phyloP scores from a whole-genome alignment of 1,284 basidiomycete genomes.

The Pyrrhoderma lamaoense region DNA sequence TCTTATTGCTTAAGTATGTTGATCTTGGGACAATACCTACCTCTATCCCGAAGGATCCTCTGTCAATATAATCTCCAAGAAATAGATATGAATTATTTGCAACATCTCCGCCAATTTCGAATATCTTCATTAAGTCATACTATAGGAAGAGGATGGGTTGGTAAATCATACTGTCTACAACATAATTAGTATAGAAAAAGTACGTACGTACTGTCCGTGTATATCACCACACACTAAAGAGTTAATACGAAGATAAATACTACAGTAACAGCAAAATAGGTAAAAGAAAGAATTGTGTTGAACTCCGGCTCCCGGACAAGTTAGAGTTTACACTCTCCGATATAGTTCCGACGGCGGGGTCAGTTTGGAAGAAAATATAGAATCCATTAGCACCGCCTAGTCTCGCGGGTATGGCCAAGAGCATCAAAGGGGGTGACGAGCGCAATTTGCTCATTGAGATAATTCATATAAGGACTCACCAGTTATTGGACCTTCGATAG shows the following conservation, averaged over 20 bases:
- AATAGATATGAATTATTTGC: slow-evolving; percentile 91
- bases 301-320: too few species aligned
- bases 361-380: too few species aligned
- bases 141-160: too few species aligned
- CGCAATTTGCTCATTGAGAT: background rate
- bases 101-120: slow-evolving; percentile 90
- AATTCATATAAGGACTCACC: slow-evolving; percentile 44
- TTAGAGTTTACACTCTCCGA: slow-evolving; percentile 5
- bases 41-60: slow-evolving; percentile 94
- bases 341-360: too few species aligned
- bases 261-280: too few species aligned
- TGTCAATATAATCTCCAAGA: slow-evolving; percentile 97
- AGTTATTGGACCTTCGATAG: slow-evolving; percentile 88
- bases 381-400: too few species aligned
- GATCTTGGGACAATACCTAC: slow-evolving; percentile 35
- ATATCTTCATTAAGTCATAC: slow-evolving; percentile 98
- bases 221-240: slow-evolving; percentile 88
- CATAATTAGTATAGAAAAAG: too few species aligned
- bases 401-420: background rate
- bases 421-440: background rate
- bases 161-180: too few species aligned
- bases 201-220: slow-evolving; percentile 93
- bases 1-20: background rate
- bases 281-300: too few species aligned
- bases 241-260: too few species aligned